Conservation (phyloP, 1,139 yeast genomes). For the Pneumocystis carinii region DNA sequence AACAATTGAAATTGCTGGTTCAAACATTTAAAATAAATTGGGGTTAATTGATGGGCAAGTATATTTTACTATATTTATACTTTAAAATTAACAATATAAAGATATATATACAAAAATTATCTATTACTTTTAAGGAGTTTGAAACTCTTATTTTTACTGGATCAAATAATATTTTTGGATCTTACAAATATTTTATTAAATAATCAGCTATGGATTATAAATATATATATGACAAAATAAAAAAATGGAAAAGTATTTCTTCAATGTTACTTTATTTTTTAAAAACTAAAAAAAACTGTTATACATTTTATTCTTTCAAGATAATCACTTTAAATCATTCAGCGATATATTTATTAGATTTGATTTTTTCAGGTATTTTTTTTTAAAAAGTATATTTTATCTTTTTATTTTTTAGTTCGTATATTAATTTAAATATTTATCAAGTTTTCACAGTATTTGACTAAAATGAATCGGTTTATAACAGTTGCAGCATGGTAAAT, state of each 20-base stretch:
- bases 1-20: not conserved
- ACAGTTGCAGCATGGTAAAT: constrained; percentile 43
- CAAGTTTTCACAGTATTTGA: not conserved
- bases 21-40: not conserved
- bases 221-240: not conserved
- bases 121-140: not conserved
- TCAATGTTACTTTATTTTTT: not conserved
- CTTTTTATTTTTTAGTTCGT: not conserved
- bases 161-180: not conserved
- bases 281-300: no score
- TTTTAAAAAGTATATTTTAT: not conserved
- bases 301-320: no score
- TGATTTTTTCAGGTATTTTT: no score
- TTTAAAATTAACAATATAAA: not conserved
- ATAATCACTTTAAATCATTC: no score
- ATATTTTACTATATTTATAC: not conserved
- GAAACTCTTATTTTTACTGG: not conserved
- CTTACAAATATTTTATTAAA: not conserved
- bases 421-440: not conserved
- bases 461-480: constrained; percentile 19
- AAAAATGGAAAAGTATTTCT: not conserved
- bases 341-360: no score
- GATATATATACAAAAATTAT: not conserved
- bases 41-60: not conserved
- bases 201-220: not conserved